Evolutionary conservation across 495 filamentous ascomycete genomes (phyloP), one percentile per base, ranked within the genome.

Genomic region (Penicillium crystallinum): DNA sequence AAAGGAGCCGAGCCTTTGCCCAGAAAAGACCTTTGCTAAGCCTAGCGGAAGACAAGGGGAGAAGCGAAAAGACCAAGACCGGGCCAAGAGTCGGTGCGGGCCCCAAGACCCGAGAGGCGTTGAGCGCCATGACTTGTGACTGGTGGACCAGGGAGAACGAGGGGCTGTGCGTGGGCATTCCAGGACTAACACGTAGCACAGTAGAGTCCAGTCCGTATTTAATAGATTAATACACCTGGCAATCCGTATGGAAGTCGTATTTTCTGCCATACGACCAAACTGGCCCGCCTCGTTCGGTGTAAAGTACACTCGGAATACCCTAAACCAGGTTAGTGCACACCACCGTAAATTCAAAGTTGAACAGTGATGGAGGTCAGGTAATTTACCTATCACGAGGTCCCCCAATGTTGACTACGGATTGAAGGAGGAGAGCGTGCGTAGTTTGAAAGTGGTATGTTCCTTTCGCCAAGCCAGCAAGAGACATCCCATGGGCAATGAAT

Each of bases 1-100:
- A 59, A 64, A 62, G 55, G 62, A 68, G 68, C 67, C 68, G 68
- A 71, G 65, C 56, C 60, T 65, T 58, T 70, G 70, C 69, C 71
- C 59, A 74, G 69, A 69, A 63, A 68, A 72, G 50, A 36, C 52
- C 58, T 62, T 67, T 49, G 63, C 64, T 59, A 59, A 63, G 62
- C 66, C 64, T 59, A 57, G 65, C 65, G 64, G 65, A 70, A 57
- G 53, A 56, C 62, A 62, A 59, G 53, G 56, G 52, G 59, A 57
- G 59, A 64, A 59, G 62, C 62, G 55, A 34, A 52, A 34, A 54
- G 23, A 49, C 39, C 54, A 58, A 63, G 63, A 64, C 63, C 64
- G 66, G 63, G 66, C 68, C 66, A 71, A 71, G 66, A 65, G 53
- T 40, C 23, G 14, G 48, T 50, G 49, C 37, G 48, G 51, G 43